Conservation (phyloP, 2,329 filamentous ascomycete species). For the Diplodia sapinea region DNA sequence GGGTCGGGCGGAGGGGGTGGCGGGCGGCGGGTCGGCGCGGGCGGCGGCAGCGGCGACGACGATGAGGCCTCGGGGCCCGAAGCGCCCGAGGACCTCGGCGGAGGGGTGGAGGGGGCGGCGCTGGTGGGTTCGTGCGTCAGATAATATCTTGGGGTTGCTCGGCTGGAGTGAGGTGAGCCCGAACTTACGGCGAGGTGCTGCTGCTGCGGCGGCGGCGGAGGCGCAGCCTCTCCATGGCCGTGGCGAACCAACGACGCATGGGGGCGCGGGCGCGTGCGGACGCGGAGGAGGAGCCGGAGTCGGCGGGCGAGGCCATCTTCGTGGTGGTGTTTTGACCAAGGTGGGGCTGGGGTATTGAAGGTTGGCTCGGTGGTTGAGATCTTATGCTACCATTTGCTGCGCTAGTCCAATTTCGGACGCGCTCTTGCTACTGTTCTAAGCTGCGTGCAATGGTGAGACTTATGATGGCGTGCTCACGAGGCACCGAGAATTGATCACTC, state of each 20-base stretch:
- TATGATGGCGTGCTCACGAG: neutral
- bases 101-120: neutral
- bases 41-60: neutral
- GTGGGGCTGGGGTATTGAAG: neutral
- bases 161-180: neutral
- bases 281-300: neutral
- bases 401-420: neutral
- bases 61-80: neutral
- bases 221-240: constrained; percentile 9
- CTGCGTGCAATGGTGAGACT: too few relatives aligned
- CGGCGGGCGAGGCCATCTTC: constrained; percentile 6
- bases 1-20: neutral
- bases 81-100: neutral
- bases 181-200: neutral
- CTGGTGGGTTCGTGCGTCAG: neutral
- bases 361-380: neutral
- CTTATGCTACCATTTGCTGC: neutral
- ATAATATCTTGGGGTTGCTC: neutral
- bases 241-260: constrained; percentile 22
- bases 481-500: neutral
- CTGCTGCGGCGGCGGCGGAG: neutral
- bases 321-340: neutral
- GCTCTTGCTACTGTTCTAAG: neutral
- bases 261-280: neutral
- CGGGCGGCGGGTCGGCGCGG: neutral